Evolutionary conservation across 116 monocot species (phyloP), one percentile per base, ranked within the genome.

Genomic region (Dioscorea cayenensis): DNA sequence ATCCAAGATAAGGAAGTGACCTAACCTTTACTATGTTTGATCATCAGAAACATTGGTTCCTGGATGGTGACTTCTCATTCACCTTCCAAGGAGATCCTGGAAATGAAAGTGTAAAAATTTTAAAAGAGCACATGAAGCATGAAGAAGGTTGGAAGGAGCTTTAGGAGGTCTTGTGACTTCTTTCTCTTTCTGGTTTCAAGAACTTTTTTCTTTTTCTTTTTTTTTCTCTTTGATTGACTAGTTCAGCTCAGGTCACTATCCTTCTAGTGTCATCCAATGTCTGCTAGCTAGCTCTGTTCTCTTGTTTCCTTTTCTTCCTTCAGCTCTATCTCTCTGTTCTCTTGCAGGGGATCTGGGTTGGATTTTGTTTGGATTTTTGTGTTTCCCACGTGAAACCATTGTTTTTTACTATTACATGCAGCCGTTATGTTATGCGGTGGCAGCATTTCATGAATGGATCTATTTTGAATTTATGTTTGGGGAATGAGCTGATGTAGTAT

Each of bases 361-460:
- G 77, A 77, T 81, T 84, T 83, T 71, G 80, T 68, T 84, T 78
- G 75, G 75, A 84, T 8, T 80, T 78, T 78, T 84, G 76, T 81
- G 83, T 28, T 83, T 67, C 72, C 75, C 83, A 80, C 76, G 84
- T 87, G 87, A 83, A 78, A 59, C 71, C 75, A 71, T 80, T 28
- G 32, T 68, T 75, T 36, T 17, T 59, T 59, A 6, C n/a, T 14
- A 21, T 17, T 59, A 17, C 21, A 59, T 43, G 59, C 59, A 59
- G 59, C 59, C 17, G 59, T 59, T 19, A 2, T 59, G 17, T 17
- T 59, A 14, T 17, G 28, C 71, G 17, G 32, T 62, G 63, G 65
- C 29, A 48, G 48, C 50, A 20, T 67, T 63, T 66, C 73, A 78
- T 69, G 32, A 69, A 52, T 55, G 23, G 69, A n/a, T 49, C 29